Conservation (phyloP, 176 grass and related monocot genomes). For the bread wheat (Triticum aestivum) region DNA sequence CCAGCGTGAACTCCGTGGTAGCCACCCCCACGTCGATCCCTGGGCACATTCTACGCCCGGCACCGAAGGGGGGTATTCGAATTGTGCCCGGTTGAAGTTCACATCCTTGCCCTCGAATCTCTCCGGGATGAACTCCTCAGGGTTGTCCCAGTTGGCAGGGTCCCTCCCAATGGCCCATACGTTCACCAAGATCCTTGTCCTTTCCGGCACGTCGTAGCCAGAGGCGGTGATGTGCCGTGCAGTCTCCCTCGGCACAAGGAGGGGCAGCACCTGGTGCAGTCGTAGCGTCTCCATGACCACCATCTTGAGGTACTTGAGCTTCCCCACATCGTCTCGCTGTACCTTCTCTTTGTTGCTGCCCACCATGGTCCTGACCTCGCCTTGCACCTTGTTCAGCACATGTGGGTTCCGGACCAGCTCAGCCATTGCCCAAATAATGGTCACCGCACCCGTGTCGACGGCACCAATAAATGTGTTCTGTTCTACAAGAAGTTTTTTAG, state of each 20-base stretch:
- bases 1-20: conserved; percentile 6
- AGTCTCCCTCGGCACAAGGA: too few species aligned
- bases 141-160: too few species aligned
- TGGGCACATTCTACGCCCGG: conserved; percentile 13
- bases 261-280: too few species aligned
- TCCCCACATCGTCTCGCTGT: not conserved
- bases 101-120: too few species aligned
- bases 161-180: too few species aligned
- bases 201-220: too few species aligned
- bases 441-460: not conserved
- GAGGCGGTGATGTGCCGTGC: too few species aligned
- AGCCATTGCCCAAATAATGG: conserved; percentile 9
- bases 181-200: too few species aligned
- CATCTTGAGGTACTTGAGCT: conserved; percentile 20
- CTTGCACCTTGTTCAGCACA: conserved; percentile 12
- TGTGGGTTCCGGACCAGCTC: not conserved
- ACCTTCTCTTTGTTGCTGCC: not conserved
- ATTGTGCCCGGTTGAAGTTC: conserved; percentile 9
- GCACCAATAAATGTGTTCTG: not conserved
- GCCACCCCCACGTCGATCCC: conserved; percentile 11
- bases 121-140: too few species aligned
- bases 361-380: not conserved
- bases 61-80: conserved; percentile 6
- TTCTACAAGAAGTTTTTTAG: too few species aligned
- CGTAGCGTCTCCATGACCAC: not conserved